A percentile compares a stretch with the other conserved stretches of the same genome.
Conservation (phyloP, 2,329 filamentous ascomycete species). For the Aureobasidium sp. region DNA sequence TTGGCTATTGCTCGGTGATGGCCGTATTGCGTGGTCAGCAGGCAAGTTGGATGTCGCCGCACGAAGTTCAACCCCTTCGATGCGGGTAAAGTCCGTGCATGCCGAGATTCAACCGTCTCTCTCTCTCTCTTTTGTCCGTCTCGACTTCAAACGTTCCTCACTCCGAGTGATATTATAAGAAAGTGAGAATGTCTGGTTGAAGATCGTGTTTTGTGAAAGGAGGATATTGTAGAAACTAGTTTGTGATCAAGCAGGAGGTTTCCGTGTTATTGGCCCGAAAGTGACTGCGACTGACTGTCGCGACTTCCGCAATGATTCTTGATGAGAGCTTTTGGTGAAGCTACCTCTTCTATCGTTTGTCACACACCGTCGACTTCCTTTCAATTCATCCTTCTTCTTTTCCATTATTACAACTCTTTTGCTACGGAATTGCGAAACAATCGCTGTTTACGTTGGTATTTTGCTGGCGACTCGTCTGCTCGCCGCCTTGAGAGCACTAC, state of each 20-base stretch:
- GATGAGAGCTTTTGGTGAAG: slow-evolving; percentile 1
- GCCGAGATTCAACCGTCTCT: background rate
- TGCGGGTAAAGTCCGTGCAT: background rate
- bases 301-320: background rate
- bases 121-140: background rate
- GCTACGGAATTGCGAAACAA: background rate
- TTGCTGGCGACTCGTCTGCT: background rate
- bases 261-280: background rate
- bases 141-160: background rate
- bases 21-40: slow-evolving; percentile 11
- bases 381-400: background rate
- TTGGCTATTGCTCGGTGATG: slow-evolving; percentile 7
- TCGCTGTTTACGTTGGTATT: background rate
- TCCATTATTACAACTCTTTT: background rate
- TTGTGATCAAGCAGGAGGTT: background rate
- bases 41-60: slow-evolving; percentile 9
- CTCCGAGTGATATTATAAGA: background rate
- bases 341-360: background rate
- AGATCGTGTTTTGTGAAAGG: background rate
- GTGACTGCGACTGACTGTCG: background rate
- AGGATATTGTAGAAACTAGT: background rate
- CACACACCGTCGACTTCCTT: background rate
- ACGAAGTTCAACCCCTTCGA: slow-evolving; percentile 11
- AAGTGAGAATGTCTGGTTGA: background rate
- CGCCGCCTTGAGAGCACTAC: background rate